Conservation (phyloP, 1,139 yeast species). For the Pichia sp. region DNA sequence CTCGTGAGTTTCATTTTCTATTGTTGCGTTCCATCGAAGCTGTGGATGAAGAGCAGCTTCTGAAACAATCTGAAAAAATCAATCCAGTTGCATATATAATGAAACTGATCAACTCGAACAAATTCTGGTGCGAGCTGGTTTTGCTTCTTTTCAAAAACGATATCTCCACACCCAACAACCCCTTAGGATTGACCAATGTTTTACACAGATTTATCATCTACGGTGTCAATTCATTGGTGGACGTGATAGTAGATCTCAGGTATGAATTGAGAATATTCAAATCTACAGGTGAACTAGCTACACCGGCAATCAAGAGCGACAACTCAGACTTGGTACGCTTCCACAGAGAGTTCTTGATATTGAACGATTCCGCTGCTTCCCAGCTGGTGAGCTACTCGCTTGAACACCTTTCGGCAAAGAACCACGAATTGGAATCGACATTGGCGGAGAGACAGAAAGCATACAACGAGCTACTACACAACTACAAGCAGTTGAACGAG, state of each 20-base stretch:
- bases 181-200: slow-evolving; percentile 13
- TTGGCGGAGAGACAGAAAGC: slow-evolving; percentile 16
- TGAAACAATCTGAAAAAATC: slow-evolving; percentile 12
- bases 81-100: slow-evolving; percentile 20
- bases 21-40: slow-evolving; percentile 25
- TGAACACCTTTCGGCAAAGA: slow-evolving; percentile 11
- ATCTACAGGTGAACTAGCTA: too few species aligned
- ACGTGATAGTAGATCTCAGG: slow-evolving; percentile 15
- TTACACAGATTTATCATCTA: slow-evolving; percentile 22
- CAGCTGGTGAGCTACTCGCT: slow-evolving; percentile 8
- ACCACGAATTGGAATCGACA: slow-evolving; percentile 10
- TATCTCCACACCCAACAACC: slow-evolving; percentile 3
- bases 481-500: slow-evolving; percentile 32
- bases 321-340: slow-evolving; percentile 8
- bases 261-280: slow-evolving; percentile 11
- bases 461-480: slow-evolving; percentile 28
- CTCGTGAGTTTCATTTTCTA: slow-evolving; percentile 23
- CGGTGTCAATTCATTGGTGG: slow-evolving; percentile 26
- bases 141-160: slow-evolving; percentile 16
- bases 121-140: slow-evolving; percentile 25
- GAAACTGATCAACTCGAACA: slow-evolving; percentile 13
- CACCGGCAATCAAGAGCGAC: background rate
- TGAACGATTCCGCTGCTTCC: slow-evolving; percentile 14
- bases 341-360: slow-evolving; percentile 14
- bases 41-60: slow-evolving; percentile 18